Evolutionary conservation across 169 alveolate species (phyloP).

Genomic region (Perkinsus olseni): DNA sequence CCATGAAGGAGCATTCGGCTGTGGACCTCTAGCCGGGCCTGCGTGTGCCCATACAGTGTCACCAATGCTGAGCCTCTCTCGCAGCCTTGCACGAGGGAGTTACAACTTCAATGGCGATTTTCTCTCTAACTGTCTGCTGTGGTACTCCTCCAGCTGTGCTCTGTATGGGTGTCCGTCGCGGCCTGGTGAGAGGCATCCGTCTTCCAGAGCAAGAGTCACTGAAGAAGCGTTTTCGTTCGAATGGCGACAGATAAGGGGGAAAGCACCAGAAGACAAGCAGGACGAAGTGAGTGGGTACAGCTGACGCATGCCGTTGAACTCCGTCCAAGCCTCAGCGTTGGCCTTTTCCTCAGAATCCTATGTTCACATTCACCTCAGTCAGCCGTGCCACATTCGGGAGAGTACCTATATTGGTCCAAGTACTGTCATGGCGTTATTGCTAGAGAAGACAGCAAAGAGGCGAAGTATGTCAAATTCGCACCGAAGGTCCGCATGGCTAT

Average conservation of each 20-base stretch:
- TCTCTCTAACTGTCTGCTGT: not conserved
- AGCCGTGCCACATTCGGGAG: not conserved
- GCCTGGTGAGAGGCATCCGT: not conserved
- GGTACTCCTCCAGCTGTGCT: not conserved
- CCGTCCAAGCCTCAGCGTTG: too few species aligned
- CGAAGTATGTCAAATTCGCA: too few species aligned
- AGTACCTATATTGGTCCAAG: not conserved
- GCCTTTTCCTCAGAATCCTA: not conserved
- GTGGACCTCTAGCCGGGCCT: not conserved
- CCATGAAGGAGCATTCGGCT: not conserved
- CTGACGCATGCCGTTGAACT: not conserved
- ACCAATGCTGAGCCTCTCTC: not conserved
- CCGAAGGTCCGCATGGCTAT: too few species aligned
- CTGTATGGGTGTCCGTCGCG: not conserved
- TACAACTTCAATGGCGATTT: not conserved
- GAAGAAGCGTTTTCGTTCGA: not conserved
- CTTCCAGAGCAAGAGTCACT: not conserved
- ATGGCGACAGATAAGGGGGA: not conserved
- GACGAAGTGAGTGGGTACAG: not conserved
- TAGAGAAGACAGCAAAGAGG: not conserved
- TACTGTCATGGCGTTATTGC: not conserved
- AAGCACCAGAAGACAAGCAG: not conserved
- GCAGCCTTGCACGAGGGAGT: not conserved
- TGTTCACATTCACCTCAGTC: not conserved
- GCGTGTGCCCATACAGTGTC: not conserved